Evolutionary conservation across 78 protist species (phyloP), one percentile per base, ranked within the genome.

Genomic region (Cavenderia fasciculata): DNA sequence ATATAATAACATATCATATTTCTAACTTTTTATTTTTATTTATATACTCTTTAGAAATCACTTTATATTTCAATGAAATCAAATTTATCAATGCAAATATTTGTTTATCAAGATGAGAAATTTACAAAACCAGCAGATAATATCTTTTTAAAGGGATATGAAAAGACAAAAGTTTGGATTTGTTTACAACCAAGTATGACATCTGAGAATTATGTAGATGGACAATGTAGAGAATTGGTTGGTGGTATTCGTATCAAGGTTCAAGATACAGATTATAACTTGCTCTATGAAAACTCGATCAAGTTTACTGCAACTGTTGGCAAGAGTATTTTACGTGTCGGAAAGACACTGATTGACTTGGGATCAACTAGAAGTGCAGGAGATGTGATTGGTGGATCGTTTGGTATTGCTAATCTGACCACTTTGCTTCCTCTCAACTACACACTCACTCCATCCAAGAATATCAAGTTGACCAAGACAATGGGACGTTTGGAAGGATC

Each of bases 191-290:
- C 93, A 19, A 49, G 71, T 19, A 77, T 77, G 88, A 87, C 85
- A 4, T 57, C 82, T 27, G 93, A 87, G 31, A 71, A 77, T 46
- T 87, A 74, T 54, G 54, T 77, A 18, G 86, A 87, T 57, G 93
- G 93, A 21, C 93, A 87, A 23, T 87, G 93, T 27, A 73, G 93
- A 65, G 86, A 87, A 29, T 65, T 87, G 78, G 52, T 87, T 19
- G 93, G 93, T 59, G 93, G 93, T 74, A 77, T 87, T 46, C 19
- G 93, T 34, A 59, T 87, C 36, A 87, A 87, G 31, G 93, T 87
- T 2, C 76, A 74, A 6, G 93, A 77, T 46, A 36, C 43, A 14
- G 77, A 74, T 21, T 74, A 71, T 36, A 66, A 56, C 29, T 23
- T 44, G n/a, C 41, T 87, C 31, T 75, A 87, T 51, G 93, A 87